Percentiles rank a stretch among this genome's conserved stretches.
These are phyloP conservation scores for Neospermospora avenae DNA, from an alignment of 2,329 filamentous ascomycete species.

Conservation along the genomic window DNA sequence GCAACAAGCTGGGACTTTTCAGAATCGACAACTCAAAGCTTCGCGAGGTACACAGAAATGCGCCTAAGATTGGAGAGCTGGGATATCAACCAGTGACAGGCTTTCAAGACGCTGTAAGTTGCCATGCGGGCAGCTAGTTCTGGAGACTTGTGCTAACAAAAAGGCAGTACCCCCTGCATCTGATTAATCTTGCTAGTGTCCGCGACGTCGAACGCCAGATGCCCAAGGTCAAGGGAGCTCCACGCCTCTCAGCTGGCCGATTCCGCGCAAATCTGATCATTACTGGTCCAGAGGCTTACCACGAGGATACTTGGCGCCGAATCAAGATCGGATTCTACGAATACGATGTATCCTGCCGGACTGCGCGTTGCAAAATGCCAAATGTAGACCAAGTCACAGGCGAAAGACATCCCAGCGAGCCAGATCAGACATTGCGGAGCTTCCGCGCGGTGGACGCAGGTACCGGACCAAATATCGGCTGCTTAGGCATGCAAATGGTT, in stretches of 20 bases:
- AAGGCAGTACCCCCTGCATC: conserved; percentile 65
- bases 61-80: conserved; percentile 54
- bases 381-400: conserved; percentile 59
- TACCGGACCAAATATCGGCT: conserved; percentile 49
- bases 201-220: conserved; percentile 57
- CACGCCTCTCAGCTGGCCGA: conserved; percentile 56
- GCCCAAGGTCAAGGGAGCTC: conserved; percentile 45
- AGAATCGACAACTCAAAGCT: conserved; percentile 57
- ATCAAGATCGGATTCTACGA: conserved; percentile 51
- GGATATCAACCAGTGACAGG: conserved; percentile 64
- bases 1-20: conserved; percentile 65
- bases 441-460: conserved; percentile 60
- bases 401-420: conserved; percentile 43
- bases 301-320: conserved; percentile 67
- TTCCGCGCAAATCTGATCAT: conserved; percentile 74
- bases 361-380: conserved; percentile 66
- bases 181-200: conserved; percentile 64
- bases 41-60: conserved; percentile 58
- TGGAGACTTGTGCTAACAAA: conserved; percentile 17
- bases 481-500: conserved; percentile 64
- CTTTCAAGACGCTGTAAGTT: conserved; percentile 67
- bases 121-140: not conserved
- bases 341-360: conserved; percentile 61
- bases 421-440: conserved; percentile 55
- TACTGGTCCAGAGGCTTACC: conserved; percentile 59